Percentiles rank a stretch among this genome's conserved stretches.
Evolutionary conservation across 2,329 filamentous ascomycete genomes (phyloP).

Genomic region (Nemania sp.): DNA sequence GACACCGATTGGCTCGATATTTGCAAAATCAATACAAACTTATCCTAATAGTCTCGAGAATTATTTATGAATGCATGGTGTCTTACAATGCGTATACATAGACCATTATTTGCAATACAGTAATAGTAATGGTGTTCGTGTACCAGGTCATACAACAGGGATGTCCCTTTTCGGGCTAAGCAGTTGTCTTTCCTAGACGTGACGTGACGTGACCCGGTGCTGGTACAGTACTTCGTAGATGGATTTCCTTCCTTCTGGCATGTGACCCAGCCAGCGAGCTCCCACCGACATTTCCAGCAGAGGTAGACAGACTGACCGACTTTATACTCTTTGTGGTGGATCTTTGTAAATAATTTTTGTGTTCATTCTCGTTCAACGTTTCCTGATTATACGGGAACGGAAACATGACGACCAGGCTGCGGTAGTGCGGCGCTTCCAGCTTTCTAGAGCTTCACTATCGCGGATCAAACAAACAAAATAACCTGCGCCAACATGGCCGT

Average conservation of each 20-base stretch:
- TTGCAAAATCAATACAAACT: no score
- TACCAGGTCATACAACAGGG: background rate
- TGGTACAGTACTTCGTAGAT: background rate
- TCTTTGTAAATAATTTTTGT: no score
- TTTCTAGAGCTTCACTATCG: slow-evolving; percentile 18
- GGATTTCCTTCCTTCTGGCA: no score
- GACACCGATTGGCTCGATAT: background rate
- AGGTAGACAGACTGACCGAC: no score
- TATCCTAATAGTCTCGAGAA: no score
- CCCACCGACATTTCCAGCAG: no score
- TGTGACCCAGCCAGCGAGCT: no score
- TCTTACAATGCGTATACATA: no score
- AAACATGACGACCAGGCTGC: slow-evolving; percentile 27
- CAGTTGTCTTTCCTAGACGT: slow-evolving; percentile 18
- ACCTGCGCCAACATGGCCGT: slow-evolving; percentile 40
- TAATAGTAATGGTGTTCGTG: no score
- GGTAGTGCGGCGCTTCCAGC: slow-evolving; percentile 28
- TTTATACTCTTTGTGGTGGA: no score
- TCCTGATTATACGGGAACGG: slow-evolving; percentile 9
- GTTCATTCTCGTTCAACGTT: background rate
- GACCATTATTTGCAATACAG: background rate
- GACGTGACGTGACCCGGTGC: slow-evolving; percentile 30
- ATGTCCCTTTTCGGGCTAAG: background rate
- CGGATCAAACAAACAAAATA: slow-evolving; percentile 6
- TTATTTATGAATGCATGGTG: background rate